Evolutionary conservation across 371 early-diverging fungal species (phyloP).

Genomic region (Apophysomyces elegans): DNA sequence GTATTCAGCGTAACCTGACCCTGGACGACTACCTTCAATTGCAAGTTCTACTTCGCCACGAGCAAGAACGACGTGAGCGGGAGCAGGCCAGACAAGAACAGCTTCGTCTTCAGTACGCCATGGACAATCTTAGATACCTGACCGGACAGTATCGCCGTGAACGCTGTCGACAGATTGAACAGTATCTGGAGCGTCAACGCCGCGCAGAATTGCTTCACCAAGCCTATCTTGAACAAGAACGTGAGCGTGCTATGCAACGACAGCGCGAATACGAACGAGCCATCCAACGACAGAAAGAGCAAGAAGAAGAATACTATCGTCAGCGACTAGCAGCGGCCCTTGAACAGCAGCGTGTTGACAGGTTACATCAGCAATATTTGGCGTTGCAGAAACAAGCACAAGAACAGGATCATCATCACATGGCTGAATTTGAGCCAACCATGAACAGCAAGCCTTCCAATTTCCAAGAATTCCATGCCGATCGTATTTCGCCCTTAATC

Average conservation of each 20-base stretch:
- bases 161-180: constrained; percentile 18
- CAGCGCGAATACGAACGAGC: constrained; percentile 12
- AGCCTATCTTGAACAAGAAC: constrained; percentile 7
- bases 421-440: not conserved
- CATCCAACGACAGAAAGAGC: constrained; percentile 5
- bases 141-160: constrained; percentile 28
- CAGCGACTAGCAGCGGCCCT: constrained; percentile 24
- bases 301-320: constrained; percentile 20
- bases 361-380: constrained; percentile 4
- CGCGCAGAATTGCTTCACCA: not conserved
- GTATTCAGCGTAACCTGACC: constrained; percentile 15
- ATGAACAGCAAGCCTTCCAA: not conserved
- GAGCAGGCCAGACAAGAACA: constrained; percentile 14
- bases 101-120: constrained; percentile 20
- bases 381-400: not conserved
- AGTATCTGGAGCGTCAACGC: not conserved
- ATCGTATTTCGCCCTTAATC: not conserved
- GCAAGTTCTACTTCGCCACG: constrained; percentile 26
- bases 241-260: constrained; percentile 6
- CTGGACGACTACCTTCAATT: constrained; percentile 41
- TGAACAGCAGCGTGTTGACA: constrained; percentile 24
- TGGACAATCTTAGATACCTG: constrained; percentile 20
- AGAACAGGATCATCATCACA: not conserved
- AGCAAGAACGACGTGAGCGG: constrained; percentile 16
- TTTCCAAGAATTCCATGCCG: not conserved